A percentile compares a stretch with the other conserved stretches of the same genome.
Evolutionary conservation across 2,329 filamentous ascomycete species (phyloP).

Genomic region (Juglanconis juglandina): DNA sequence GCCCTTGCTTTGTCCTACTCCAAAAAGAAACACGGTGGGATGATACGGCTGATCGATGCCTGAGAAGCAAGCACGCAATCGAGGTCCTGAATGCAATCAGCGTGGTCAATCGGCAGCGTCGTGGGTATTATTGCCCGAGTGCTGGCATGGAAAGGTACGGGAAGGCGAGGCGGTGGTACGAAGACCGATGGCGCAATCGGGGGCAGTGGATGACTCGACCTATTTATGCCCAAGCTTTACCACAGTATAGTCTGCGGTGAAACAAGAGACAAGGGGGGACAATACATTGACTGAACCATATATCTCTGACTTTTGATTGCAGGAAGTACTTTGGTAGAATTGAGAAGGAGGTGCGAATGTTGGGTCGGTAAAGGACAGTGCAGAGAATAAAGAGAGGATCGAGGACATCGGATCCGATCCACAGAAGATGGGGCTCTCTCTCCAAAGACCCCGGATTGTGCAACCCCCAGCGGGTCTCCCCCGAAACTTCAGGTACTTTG

Average conservation of each 20-base stretch:
- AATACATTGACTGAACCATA: not conserved
- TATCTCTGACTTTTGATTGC: not conserved
- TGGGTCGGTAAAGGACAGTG: too few relatives aligned
- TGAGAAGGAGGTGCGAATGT: too few relatives aligned
- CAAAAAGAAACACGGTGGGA: slow-evolving; percentile 7
- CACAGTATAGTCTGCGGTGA: slow-evolving; percentile 1
- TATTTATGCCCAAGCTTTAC: not conserved
- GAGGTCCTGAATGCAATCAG: slow-evolving; percentile 15
- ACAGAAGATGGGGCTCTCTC: too few relatives aligned
- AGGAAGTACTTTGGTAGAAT: not conserved
- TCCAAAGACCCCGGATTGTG: too few relatives aligned
- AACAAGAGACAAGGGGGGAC: not conserved
- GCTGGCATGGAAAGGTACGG: not conserved
- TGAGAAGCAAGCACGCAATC: slow-evolving; percentile 16
- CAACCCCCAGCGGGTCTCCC: too few relatives aligned
- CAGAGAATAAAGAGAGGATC: too few relatives aligned
- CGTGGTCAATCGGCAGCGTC: slow-evolving; percentile 2
- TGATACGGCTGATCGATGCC: slow-evolving; percentile 6
- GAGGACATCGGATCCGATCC: too few relatives aligned
- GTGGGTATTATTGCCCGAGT: slow-evolving; percentile 6
- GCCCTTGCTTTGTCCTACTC: slow-evolving; percentile 11
- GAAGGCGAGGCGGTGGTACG: not conserved
- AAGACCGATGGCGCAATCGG: slow-evolving; percentile 12
- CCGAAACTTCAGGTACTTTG: too few relatives aligned
- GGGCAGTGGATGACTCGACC: slow-evolving; percentile 3